These are phyloP conservation scores for Vigna reflexopilosa DNA, from an alignment of 306 rosid species.

Conservation along the genomic window DNA sequence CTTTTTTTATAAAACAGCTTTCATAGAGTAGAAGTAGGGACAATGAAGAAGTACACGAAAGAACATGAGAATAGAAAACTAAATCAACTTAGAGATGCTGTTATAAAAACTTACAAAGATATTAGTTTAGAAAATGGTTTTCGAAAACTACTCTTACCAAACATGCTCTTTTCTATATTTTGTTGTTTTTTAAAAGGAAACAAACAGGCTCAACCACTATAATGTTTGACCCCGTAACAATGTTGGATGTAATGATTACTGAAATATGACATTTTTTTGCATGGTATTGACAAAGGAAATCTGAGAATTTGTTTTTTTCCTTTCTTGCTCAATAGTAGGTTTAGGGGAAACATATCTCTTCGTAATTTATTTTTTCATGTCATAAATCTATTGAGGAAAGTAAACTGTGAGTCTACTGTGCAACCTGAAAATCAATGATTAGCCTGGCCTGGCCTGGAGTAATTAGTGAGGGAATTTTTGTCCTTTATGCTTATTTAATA, in stretches of 20 bases:
- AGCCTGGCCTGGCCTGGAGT: slow-evolving; percentile 11
- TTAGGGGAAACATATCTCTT: not conserved
- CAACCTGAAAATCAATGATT: not conserved
- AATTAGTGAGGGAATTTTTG: not conserved
- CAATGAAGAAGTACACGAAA: not conserved
- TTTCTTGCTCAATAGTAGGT: slow-evolving; percentile 2
- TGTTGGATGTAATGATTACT: not conserved
- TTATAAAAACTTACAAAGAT: not conserved
- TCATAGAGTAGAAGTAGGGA: not conserved
- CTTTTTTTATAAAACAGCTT: not conserved
- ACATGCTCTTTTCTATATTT: not conserved
- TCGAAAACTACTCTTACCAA: not conserved
- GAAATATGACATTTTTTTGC: not conserved
- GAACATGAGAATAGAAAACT: not conserved
- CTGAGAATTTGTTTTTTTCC: not conserved
- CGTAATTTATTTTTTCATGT: not conserved
- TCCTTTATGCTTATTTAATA: slow-evolving; percentile 17
- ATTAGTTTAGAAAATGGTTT: not conserved
- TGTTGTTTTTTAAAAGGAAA: not conserved
- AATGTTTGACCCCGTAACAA: not conserved
- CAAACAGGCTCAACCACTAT: not conserved
- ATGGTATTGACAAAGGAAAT: not conserved
- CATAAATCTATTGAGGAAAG: not conserved
- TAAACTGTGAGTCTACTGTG: not conserved
- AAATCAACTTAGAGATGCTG: not conserved